Evolutionary conservation across 2,329 filamentous ascomycete species (phyloP).

Genomic region (Ambrosiella beaveri): DNA sequence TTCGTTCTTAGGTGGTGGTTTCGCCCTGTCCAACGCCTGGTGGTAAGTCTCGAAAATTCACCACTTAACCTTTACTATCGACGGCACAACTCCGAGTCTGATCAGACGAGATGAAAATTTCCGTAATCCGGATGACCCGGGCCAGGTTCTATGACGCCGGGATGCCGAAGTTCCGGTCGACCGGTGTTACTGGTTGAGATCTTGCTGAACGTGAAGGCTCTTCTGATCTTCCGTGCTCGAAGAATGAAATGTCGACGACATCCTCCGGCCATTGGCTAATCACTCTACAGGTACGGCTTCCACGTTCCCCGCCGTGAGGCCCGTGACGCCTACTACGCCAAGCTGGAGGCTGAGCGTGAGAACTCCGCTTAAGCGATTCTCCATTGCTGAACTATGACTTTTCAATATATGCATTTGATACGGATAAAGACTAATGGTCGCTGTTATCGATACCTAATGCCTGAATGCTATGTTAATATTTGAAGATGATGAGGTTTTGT

Average conservation of each 20-base stretch:
- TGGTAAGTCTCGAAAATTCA: constrained; percentile 28
- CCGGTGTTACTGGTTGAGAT: neutral
- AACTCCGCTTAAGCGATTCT: constrained; percentile 17
- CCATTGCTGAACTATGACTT: neutral
- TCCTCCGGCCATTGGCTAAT: neutral
- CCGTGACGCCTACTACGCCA: constrained; percentile 41
- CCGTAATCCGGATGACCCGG: neutral
- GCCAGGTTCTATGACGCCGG: neutral
- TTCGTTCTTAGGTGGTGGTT: constrained; percentile 30
- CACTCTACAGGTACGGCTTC: constrained; percentile 38
- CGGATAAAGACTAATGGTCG: neutral
- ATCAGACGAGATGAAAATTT: neutral
- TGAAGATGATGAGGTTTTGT: no score
- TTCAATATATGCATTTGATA: constrained; percentile 3
- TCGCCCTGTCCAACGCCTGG: constrained; percentile 36
- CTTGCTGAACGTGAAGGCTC: neutral
- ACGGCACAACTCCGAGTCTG: neutral
- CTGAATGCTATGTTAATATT: no score
- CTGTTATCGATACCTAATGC: no score
- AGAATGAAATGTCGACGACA: neutral
- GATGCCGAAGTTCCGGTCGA: neutral
- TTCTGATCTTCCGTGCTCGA: neutral
- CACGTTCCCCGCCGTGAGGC: constrained; percentile 42
- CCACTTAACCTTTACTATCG: neutral
- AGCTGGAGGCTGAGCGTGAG: constrained; percentile 39